A percentile compares a stretch with the other conserved stretches of the same genome.
Conservation (phyloP, 176 grass and related monocot species). For the Ensete glaucum region DNA sequence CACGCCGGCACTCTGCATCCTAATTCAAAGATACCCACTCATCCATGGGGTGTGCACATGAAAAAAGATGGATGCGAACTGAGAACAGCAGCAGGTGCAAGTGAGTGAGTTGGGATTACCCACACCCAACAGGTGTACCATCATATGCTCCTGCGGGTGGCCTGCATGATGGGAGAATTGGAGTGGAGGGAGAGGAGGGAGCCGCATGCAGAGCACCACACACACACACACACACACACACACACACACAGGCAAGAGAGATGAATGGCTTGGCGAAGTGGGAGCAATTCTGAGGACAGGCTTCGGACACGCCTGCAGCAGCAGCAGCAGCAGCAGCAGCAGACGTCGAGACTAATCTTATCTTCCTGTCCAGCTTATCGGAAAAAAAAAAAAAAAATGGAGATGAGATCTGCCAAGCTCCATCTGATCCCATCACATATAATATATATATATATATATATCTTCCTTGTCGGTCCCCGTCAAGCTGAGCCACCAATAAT, state of each 20-base stretch:
- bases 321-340: neutral
- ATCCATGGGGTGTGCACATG: neutral
- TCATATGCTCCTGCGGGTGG: neutral
- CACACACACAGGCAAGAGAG: neutral
- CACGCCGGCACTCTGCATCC: neutral
- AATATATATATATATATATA: neutral
- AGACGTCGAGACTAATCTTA: neutral
- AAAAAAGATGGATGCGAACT: neutral
- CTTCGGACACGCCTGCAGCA: neutral
- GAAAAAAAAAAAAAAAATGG: neutral
- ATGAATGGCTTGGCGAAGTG: neutral
- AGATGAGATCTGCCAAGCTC: neutral
- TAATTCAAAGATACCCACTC: neutral
- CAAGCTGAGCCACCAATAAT: neutral
- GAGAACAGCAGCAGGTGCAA: neutral
- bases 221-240: neutral
- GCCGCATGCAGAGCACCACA: neutral
- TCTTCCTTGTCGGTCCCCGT: neutral
- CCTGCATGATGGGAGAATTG: neutral
- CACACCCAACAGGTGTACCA: conserved; percentile 1
- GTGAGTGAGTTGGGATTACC: neutral
- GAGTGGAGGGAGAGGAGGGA: too few species aligned
- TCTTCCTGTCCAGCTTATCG: neutral
- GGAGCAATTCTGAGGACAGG: neutral
- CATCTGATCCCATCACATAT: neutral